phyloP scores from a whole-genome alignment of 2,329 filamentous ascomycete species.

The Neonectria punicea region DNA sequence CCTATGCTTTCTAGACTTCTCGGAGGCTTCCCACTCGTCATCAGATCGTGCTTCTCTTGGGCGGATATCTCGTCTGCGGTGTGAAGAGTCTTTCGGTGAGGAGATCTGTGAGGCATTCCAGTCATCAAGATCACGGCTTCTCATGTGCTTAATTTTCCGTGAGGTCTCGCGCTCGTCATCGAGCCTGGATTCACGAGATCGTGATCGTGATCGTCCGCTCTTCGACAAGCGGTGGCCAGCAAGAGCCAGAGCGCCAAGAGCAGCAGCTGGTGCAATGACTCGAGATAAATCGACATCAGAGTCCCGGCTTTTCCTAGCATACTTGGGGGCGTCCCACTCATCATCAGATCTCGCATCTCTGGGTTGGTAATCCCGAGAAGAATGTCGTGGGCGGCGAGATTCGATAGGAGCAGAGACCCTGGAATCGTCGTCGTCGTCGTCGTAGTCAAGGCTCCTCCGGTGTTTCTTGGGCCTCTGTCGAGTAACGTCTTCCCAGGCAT shows the following conservation, averaged over 20 bases:
- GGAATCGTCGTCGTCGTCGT: slow-evolving; percentile 36
- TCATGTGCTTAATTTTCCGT: not conserved
- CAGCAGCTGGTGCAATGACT: slow-evolving; percentile 31
- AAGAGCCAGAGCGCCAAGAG: slow-evolving; percentile 31
- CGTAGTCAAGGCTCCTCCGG: slow-evolving; percentile 38
- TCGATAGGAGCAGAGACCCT: slow-evolving; percentile 45
- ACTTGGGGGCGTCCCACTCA: slow-evolving; percentile 8
- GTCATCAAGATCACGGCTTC: slow-evolving; percentile 36
- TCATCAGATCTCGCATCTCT: slow-evolving; percentile 33
- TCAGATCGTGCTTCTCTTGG: slow-evolving; percentile 36
- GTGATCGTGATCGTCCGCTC: slow-evolving; percentile 10
- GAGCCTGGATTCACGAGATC: slow-evolving; percentile 15
- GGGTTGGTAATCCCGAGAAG: slow-evolving; percentile 21
- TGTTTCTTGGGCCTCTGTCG: slow-evolving; percentile 49
- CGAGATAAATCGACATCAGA: slow-evolving; percentile 15
- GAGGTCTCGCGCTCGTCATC: slow-evolving; percentile 12
- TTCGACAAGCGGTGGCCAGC: slow-evolving; percentile 8
- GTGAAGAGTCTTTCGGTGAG: slow-evolving; percentile 27
- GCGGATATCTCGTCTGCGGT: slow-evolving; percentile 26
- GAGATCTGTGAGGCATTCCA: slow-evolving; percentile 42
- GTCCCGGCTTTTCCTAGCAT: slow-evolving; percentile 2
- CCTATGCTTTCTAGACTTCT: slow-evolving; percentile 30
- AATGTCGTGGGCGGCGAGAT: slow-evolving; percentile 42
- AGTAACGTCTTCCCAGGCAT: slow-evolving; percentile 42
- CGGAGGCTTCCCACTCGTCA: slow-evolving; percentile 30